phyloP scores from a whole-genome alignment of 805 yeast genomes.

The Yamadazyma endophytica region DNA sequence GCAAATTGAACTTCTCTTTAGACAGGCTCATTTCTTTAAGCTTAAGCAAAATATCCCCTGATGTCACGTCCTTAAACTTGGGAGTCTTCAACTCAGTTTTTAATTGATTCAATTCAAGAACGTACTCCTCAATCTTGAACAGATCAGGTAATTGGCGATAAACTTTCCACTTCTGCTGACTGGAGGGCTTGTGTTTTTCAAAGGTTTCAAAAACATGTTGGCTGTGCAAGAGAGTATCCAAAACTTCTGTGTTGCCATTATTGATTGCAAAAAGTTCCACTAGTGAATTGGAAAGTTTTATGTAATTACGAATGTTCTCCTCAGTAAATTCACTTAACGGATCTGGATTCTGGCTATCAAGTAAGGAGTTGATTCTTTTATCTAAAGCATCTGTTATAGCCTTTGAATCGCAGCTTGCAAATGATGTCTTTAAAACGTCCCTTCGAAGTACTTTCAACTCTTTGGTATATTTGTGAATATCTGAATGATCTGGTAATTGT shows the following conservation, averaged over 20 bases:
- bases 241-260: conserved; percentile 55
- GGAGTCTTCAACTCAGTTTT: conserved; percentile 8
- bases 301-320: neutral
- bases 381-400: neutral
- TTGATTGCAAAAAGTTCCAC: conserved; percentile 46
- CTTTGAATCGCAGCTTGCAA: neutral
- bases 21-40: conserved; percentile 13
- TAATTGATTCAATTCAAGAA: conserved; percentile 24
- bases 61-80: conserved; percentile 13
- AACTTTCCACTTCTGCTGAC: neutral
- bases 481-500: conserved; percentile 9
- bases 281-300: conserved; percentile 6
- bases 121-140: conserved; percentile 28
- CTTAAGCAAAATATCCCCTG: conserved; percentile 1
- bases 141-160: conserved; percentile 32
- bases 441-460: conserved; percentile 6
- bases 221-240: conserved; percentile 54
- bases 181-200: conserved; percentile 16
- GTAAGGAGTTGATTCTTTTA: conserved; percentile 2
- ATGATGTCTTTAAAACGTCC: conserved; percentile 1
- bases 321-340: neutral
- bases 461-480: conserved; percentile 6
- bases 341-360: conserved; percentile 1
- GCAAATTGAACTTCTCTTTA: conserved; percentile 12
- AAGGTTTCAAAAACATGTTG: conserved; percentile 44